phyloP scores from a whole-genome alignment of 805 yeast genomes.

The Vanderwaltozyma tropicalis region DNA sequence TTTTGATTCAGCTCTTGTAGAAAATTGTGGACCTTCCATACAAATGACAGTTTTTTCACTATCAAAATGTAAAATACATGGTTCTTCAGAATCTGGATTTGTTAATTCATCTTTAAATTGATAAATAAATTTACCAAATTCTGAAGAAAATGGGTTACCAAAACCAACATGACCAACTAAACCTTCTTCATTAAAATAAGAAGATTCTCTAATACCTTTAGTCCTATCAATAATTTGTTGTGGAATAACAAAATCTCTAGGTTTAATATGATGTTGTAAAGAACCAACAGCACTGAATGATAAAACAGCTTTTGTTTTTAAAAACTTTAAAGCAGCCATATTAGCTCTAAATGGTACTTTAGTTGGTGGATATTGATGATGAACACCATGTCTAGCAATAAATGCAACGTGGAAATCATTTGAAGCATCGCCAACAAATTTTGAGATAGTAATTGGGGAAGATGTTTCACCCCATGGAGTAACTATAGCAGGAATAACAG shows the following conservation, averaged over 20 bases:
- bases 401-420: slow-evolving; percentile 67
- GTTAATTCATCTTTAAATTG: slow-evolving; percentile 48
- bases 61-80: slow-evolving; percentile 61
- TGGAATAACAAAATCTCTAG: slow-evolving; percentile 94
- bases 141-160: slow-evolving; percentile 90
- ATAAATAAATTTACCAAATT: slow-evolving; percentile 54
- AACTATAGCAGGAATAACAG: slow-evolving; percentile 56
- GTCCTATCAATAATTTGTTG: slow-evolving; percentile 95
- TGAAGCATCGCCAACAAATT: slow-evolving; percentile 43
- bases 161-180: slow-evolving; percentile 95
- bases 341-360: slow-evolving; percentile 91
- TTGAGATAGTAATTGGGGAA: slow-evolving; percentile 84
- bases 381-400: slow-evolving; percentile 85
- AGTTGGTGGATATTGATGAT: slow-evolving; percentile 82
- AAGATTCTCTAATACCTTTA: slow-evolving; percentile 83
- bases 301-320: slow-evolving; percentile 79
- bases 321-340: slow-evolving; percentile 83
- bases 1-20: slow-evolving; percentile 91
- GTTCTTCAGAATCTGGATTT: slow-evolving; percentile 38
- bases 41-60: slow-evolving; percentile 80
- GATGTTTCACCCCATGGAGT: slow-evolving; percentile 99
- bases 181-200: slow-evolving; percentile 78
- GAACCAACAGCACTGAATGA: slow-evolving; percentile 97
- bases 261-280: slow-evolving; percentile 75
- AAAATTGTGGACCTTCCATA: slow-evolving; percentile 99